A percentile compares a stretch with the other conserved stretches of the same genome.
phyloP scores from a whole-genome alignment of 345 rosid species.

The Ailanthus altissimus region DNA sequence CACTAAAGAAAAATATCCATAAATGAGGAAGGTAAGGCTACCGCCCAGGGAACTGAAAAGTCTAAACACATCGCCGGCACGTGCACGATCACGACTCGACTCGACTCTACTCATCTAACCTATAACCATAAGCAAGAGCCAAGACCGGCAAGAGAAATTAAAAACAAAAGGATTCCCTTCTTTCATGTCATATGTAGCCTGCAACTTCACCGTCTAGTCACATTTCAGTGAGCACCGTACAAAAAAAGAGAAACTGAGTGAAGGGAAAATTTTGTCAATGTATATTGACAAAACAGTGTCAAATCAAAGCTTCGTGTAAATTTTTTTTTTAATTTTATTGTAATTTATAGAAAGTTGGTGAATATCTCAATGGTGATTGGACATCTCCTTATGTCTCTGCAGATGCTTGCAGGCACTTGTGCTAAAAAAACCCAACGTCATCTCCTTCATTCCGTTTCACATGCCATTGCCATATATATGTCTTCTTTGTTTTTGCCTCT shows the following conservation, averaged over 20 bases:
- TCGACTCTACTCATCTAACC: neutral
- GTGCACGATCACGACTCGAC: neutral
- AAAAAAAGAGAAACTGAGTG: neutral
- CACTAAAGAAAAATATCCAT: neutral
- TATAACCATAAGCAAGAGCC: neutral
- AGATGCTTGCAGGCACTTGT: neutral
- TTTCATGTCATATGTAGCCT: neutral
- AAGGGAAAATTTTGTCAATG: neutral
- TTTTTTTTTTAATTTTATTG: neutral
- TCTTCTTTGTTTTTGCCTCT: neutral
- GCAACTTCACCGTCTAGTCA: neutral
- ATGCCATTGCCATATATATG: neutral
- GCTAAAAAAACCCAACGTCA: neutral
- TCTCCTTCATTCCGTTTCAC: neutral
- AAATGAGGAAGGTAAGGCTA: neutral
- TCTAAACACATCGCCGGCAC: neutral
- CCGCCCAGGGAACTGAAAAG: neutral
- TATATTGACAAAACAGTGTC: slow-evolving; percentile 6
- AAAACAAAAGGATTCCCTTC: neutral
- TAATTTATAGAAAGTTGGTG: neutral
- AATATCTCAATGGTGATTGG: slow-evolving; percentile 1
- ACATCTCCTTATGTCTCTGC: neutral
- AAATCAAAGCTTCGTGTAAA: neutral
- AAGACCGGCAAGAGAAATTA: neutral
- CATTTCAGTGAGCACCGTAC: neutral